Evolutionary conservation across 768 basidiomycete species (phyloP), one percentile per base, ranked within the genome.

Genomic region (Russula foetens): DNA sequence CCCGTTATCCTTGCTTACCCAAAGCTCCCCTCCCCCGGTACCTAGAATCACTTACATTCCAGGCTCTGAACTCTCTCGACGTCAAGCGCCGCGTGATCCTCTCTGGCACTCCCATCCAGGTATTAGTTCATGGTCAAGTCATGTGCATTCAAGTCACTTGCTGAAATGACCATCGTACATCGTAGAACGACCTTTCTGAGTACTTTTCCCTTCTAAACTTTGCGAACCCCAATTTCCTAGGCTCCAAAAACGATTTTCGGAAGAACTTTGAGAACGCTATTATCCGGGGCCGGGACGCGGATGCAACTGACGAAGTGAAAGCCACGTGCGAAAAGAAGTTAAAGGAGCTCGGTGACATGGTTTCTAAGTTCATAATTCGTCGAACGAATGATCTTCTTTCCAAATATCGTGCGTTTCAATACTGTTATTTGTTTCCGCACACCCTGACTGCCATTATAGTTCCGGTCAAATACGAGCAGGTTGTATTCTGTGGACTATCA

Each of bases 401-500:
- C 14, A 98, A 98, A 76, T 98, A 98, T 68, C 73, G 94, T 95
- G 63, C 65, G 92, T 83, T 51, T 8, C 17, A 12, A 21, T 23
- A 15, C 17, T 21, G 35, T 17, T 53, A 26, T 11, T n/a, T 29
- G 41, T 26, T 56, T 49, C 46, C 28, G 56, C 21, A 14, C 39
- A 19, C 58, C 33, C 50, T 59, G 49, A 41, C 29, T 39, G 31
- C 50, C 28, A 46, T 50, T 53, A 2, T 68, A 98, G 96, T 99
- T 29, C 97, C 97, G 9, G 92, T 99, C 75, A 99, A 99, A 72
- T 98, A 98, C 75, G 97, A 98, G 71, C 93, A 98, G 61, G 90
- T 98, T 62, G 94, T 98, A 0, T 98, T 97, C 73, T 98, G 94
- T 71, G 80, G 83, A 44, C 80, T 90, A 4, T 92, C 91, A 2